These are phyloP conservation scores for Debaryomycetaceae sp. DNA, from an alignment of 1,139 yeast species.

Conservation along the genomic window DNA sequence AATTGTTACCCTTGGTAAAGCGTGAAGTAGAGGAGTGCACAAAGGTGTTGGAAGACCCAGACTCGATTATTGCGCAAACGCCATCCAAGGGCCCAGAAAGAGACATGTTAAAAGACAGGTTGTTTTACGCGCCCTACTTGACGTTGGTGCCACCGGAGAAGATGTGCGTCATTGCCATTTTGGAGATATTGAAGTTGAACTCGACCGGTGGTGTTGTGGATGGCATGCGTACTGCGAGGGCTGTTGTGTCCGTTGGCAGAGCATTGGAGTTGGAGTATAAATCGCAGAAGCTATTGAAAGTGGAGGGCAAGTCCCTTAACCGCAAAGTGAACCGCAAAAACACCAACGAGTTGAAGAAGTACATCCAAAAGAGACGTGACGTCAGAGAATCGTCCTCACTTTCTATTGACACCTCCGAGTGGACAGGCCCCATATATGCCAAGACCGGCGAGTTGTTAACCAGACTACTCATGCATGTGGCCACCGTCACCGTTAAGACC, in stretches of 20 bases:
- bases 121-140: constrained; percentile 77
- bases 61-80: constrained; percentile 15
- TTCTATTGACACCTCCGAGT: constrained; percentile 18
- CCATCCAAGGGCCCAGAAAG: constrained; percentile 24
- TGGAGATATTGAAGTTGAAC: constrained; percentile 72
- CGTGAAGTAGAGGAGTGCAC: constrained; percentile 56
- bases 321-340: constrained; percentile 16
- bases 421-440: constrained; percentile 59
- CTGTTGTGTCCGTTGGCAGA: constrained; percentile 75
- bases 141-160: constrained; percentile 70
- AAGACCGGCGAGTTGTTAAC: constrained; percentile 79
- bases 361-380: constrained; percentile 23
- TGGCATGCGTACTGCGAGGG: constrained; percentile 83
- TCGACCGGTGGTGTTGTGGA: constrained; percentile 76
- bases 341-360: constrained; percentile 40
- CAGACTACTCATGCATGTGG: constrained; percentile 73
- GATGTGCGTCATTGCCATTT: constrained; percentile 76
- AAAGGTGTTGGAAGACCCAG: constrained; percentile 25
- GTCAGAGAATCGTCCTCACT: constrained; percentile 12
- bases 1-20: constrained; percentile 63
- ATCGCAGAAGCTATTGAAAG: constrained; percentile 55
- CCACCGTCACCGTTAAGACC: constrained; percentile 74
- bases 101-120: constrained; percentile 44
- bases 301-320: constrained; percentile 45
- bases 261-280: constrained; percentile 84